These are phyloP conservation scores for Calocybe gangraenosa DNA, from an alignment of 768 basidiomycete genomes.

Conservation along the genomic window DNA sequence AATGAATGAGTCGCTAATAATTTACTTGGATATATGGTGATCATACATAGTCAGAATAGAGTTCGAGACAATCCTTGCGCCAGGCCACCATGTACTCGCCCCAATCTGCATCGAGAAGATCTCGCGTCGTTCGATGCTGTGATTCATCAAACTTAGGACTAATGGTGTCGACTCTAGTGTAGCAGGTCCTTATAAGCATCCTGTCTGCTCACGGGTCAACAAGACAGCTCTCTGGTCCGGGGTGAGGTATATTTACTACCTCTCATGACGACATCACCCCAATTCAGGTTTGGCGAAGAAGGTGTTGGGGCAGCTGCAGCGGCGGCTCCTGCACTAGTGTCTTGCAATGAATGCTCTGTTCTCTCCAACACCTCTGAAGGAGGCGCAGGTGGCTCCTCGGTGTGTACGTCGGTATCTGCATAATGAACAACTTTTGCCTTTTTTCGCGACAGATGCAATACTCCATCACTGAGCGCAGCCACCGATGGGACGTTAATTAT, in stretches of 20 bases:
- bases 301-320: constrained; percentile 13
- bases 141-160: constrained; percentile 58
- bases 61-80: constrained; percentile 71
- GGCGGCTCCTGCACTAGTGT: constrained; percentile 62
- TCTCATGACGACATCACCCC: constrained; percentile 65
- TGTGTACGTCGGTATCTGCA: constrained; percentile 18
- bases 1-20: constrained; percentile 9
- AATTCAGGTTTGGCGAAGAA: constrained; percentile 21
- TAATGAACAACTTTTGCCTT: constrained; percentile 38
- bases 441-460: constrained; percentile 18
- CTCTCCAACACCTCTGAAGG: constrained; percentile 68
- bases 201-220: constrained; percentile 50
- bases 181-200: constrained; percentile 79
- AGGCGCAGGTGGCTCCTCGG: constrained; percentile 33
- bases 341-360: constrained; percentile 45
- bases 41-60: constrained; percentile 82
- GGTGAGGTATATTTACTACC: constrained; percentile 41
- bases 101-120: constrained; percentile 63
- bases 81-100: constrained; percentile 86
- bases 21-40: neutral
- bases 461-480: constrained; percentile 9
- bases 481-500: constrained; percentile 16
- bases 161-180: constrained; percentile 51
- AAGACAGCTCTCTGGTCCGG: constrained; percentile 1
- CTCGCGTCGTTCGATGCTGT: constrained; percentile 57